These are phyloP conservation scores for Russula griseocarnosa DNA, from an alignment of 768 basidiomycete species.

Conservation along the genomic window DNA sequence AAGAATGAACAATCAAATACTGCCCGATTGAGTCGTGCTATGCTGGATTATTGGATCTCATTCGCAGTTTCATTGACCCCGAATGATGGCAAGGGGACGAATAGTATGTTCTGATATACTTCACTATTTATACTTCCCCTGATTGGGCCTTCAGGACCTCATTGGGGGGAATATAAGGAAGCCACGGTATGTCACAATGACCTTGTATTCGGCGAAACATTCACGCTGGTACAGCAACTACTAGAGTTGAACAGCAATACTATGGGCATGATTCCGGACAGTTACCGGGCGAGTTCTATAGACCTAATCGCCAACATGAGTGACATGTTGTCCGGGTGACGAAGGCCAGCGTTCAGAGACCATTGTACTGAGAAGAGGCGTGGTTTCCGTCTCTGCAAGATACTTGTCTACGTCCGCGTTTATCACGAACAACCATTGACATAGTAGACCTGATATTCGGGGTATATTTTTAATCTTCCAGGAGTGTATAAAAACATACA, in stretches of 20 bases:
- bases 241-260: constrained; percentile 15
- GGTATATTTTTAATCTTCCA: too few species aligned
- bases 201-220: neutral
- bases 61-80: constrained; percentile 44
- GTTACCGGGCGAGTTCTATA: constrained; percentile 7
- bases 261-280: constrained; percentile 13
- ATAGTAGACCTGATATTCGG: too few species aligned
- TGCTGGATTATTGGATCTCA: constrained; percentile 48
- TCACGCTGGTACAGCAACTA: constrained; percentile 5
- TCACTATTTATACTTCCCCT: neutral
- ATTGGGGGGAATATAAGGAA: constrained; percentile 3
- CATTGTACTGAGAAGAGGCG: neutral
- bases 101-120: constrained; percentile 31
- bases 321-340: constrained; percentile 10
- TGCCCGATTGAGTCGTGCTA: constrained; percentile 33
- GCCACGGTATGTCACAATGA: constrained; percentile 7
- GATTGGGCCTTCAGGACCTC: constrained; percentile 3
- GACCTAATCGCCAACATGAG: constrained; percentile 8
- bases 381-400: constrained; percentile 47
- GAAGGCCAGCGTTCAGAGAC: neutral
- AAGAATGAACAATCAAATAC: constrained; percentile 12
- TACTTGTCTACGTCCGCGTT: constrained; percentile 47
- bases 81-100: constrained; percentile 41
- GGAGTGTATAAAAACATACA: constrained; percentile 39
- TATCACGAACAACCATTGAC: constrained; percentile 57